Evolutionary conservation across 1,284 basidiomycete species (phyloP).

Genomic region (Boletus smithii): DNA sequence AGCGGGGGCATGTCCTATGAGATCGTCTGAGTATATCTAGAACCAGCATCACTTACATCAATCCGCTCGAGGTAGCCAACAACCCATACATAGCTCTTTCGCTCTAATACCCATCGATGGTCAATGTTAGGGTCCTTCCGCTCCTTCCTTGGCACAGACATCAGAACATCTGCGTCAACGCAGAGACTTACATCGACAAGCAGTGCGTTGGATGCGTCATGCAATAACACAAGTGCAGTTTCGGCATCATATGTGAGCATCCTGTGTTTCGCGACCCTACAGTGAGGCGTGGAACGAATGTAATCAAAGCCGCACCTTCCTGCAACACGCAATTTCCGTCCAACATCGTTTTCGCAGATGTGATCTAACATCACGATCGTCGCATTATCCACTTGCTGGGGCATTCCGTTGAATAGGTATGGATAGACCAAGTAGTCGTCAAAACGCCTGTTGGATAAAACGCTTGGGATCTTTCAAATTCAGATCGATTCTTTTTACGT

Average conservation of each 20-base stretch:
- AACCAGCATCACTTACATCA: conserved; percentile 35
- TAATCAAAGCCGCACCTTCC: conserved; percentile 41
- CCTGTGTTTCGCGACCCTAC: conserved; percentile 34
- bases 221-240: conserved; percentile 44
- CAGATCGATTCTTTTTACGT: not conserved
- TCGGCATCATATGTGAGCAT: conserved; percentile 50
- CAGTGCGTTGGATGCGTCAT: conserved; percentile 45
- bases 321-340: conserved; percentile 45
- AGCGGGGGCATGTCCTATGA: conserved; percentile 15
- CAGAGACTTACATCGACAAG: conserved; percentile 54
- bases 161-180: conserved; percentile 34
- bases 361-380: conserved; percentile 36
- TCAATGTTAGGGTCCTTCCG: conserved; percentile 19
- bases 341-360: conserved; percentile 35
- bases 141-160: conserved; percentile 14
- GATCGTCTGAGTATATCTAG: conserved; percentile 6
- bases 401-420: conserved; percentile 22
- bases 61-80: conserved; percentile 53
- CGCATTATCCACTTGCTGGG: conserved; percentile 39
- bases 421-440: not conserved
- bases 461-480: conserved; percentile 3
- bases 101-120: conserved; percentile 49
- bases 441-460: not conserved
- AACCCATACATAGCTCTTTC: conserved; percentile 47
- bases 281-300: conserved; percentile 17